A percentile compares a stretch with the other conserved stretches of the same genome.
phyloP scores from a whole-genome alignment of 768 basidiomycete genomes.

The Roridomyces roridus region DNA sequence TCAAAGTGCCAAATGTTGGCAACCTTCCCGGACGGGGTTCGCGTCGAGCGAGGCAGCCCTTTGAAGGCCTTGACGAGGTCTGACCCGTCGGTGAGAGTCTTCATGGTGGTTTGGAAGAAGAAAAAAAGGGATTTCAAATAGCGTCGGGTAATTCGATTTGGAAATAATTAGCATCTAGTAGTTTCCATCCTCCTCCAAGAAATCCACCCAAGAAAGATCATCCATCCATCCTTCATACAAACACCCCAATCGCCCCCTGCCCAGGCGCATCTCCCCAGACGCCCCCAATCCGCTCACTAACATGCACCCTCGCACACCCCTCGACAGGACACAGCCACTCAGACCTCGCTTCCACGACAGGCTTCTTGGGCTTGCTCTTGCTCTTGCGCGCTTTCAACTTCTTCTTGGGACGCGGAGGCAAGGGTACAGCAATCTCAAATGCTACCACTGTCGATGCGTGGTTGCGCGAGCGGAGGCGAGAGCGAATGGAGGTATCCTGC shows the following conservation, averaged over 20 bases:
- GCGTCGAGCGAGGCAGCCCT: not conserved
- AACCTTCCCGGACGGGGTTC: not conserved
- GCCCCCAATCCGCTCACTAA: slow-evolving; percentile 62
- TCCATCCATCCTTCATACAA: slow-evolving; percentile 36
- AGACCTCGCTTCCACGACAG: slow-evolving; percentile 50
- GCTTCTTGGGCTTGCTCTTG: slow-evolving; percentile 38
- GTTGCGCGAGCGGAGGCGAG: no score
- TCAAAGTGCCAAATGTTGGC: not conserved
- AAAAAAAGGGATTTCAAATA: no score
- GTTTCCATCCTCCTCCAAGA: not conserved
- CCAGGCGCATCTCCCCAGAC: slow-evolving; percentile 47
- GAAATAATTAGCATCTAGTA: not conserved
- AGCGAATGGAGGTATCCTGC: no score
- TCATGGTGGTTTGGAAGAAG: no score
- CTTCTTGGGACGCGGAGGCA: no score
- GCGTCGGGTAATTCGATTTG: not conserved
- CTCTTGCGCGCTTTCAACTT: no score
- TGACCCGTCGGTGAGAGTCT: no score
- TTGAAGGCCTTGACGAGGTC: not conserved
- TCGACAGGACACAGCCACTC: slow-evolving; percentile 72
- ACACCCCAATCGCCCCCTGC: slow-evolving; percentile 44
- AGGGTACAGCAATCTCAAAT: no score
- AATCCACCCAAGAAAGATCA: not conserved
- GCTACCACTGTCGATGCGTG: no score
- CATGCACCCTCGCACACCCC: slow-evolving; percentile 59